Percentiles rank a stretch among this genome's conserved stretches.
phyloP scores from a whole-genome alignment of 129 eudicot species.

The Pulicaria dysenterica region DNA sequence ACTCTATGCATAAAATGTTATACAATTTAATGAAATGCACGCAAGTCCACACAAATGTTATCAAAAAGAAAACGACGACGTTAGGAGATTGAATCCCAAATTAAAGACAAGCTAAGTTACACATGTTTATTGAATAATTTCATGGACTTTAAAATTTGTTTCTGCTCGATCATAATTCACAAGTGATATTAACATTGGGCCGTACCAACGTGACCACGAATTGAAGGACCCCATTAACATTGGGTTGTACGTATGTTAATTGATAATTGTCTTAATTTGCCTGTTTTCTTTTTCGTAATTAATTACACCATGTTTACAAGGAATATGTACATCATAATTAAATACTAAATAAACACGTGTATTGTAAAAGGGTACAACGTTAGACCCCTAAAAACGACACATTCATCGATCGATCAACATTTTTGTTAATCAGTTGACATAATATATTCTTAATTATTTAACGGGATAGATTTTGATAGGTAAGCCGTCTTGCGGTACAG shows the following conservation, averaged over 20 bases:
- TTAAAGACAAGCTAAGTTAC: not conserved
- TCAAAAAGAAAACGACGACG: conserved; percentile 18
- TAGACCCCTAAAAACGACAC: conserved; percentile 23
- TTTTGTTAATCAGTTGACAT: not conserved
- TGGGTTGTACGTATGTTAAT: no score
- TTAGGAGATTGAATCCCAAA: conserved; percentile 18
- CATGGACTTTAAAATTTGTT: conserved; percentile 17
- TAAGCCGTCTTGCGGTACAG: conserved; percentile 68
- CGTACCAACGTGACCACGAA: conserved; percentile 27
- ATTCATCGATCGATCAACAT: not conserved
- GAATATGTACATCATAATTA: conserved; percentile 5
- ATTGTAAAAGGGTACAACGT: conserved; percentile 22
- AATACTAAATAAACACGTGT: conserved; percentile 21
- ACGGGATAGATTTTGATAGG: conserved; percentile 43
- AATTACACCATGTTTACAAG: conserved; percentile 27
- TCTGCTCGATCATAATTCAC: conserved; percentile 23
- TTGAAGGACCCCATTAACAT: conserved; percentile 1
- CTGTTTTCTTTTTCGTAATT: conserved; percentile 19
- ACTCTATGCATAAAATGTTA: not conserved
- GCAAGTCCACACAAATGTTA: conserved; percentile 21
- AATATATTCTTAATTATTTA: not conserved
- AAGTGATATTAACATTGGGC: conserved; percentile 14
- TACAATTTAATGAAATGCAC: not conserved
- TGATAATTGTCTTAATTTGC: conserved; percentile 6
- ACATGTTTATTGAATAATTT: conserved; percentile 9